These are phyloP conservation scores for Neohortaea acidophila DNA, from an alignment of 495 filamentous ascomycete genomes.

Conservation along the genomic window DNA sequence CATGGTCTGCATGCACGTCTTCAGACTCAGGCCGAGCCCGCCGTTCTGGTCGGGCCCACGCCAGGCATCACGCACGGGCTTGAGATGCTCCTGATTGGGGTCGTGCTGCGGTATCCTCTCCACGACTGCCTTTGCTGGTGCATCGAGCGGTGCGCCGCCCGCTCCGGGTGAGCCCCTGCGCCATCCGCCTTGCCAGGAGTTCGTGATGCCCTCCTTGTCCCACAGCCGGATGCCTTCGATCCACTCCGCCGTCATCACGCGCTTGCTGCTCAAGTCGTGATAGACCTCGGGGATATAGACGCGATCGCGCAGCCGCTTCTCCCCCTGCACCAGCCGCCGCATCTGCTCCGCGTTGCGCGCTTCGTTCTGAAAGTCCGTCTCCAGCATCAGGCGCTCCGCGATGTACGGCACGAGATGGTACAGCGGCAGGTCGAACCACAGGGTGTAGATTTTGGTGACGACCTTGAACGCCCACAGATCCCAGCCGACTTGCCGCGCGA, in stretches of 20 bases:
- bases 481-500: slow-evolving; percentile 74
- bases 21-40: slow-evolving; percentile 65
- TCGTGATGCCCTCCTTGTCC: slow-evolving; percentile 66
- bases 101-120: slow-evolving; percentile 32
- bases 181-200: slow-evolving; percentile 61
- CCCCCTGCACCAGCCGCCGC: slow-evolving; percentile 57
- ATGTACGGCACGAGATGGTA: slow-evolving; percentile 83
- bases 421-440: slow-evolving; percentile 73
- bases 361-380: slow-evolving; percentile 90
- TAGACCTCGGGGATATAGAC: slow-evolving; percentile 84
- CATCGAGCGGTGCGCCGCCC: slow-evolving; percentile 48
- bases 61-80: slow-evolving; percentile 70
- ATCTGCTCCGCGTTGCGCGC: slow-evolving; percentile 76
- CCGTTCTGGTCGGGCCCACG: slow-evolving; percentile 51
- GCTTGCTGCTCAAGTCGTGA: slow-evolving; percentile 61
- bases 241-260: slow-evolving; percentile 93
- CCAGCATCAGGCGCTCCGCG: slow-evolving; percentile 66
- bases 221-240: slow-evolving; percentile 85
- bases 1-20: slow-evolving; percentile 89
- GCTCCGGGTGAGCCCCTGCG: slow-evolving; percentile 62
- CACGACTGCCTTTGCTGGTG: slow-evolving; percentile 30
- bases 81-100: slow-evolving; percentile 36
- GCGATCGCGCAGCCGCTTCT: slow-evolving; percentile 57
- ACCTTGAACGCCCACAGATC: slow-evolving; percentile 91
- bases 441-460: slow-evolving; percentile 59